Conservation (phyloP, 2,329 filamentous ascomycete species). For the Raffaelea albimanens region DNA sequence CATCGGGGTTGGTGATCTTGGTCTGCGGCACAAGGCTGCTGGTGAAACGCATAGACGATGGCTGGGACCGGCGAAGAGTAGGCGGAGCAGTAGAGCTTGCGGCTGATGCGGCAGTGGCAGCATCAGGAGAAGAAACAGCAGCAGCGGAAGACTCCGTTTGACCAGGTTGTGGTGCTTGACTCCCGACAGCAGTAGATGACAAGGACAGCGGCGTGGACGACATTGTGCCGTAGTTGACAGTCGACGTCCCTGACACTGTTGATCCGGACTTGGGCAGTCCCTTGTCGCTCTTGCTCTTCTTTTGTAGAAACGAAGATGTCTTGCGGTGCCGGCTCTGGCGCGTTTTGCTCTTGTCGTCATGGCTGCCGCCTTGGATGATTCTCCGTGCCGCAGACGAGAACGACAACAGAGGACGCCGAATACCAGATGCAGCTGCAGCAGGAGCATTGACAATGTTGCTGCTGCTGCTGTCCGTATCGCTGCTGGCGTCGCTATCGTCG, state of each 20-base stretch:
- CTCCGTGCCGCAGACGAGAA: slow-evolving; percentile 17
- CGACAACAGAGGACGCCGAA: slow-evolving; percentile 13
- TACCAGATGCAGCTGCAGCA: slow-evolving; percentile 14
- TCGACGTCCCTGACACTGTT: too few relatives aligned
- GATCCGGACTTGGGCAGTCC: too few relatives aligned
- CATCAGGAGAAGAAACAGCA: too few relatives aligned
- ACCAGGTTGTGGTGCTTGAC: background rate
- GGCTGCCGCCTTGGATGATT: slow-evolving; percentile 29
- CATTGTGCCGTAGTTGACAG: slow-evolving; percentile 18
- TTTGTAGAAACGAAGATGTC: slow-evolving; percentile 9
- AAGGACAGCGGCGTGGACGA: slow-evolving; percentile 2
- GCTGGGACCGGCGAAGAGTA: background rate
- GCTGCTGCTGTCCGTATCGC: background rate
- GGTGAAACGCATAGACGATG: slow-evolving; percentile 53
- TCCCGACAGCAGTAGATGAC: background rate
- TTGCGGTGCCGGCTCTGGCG: too few relatives aligned
- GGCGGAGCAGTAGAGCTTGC: too few relatives aligned
- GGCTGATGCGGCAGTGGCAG: too few relatives aligned
- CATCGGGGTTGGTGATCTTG: slow-evolving; percentile 52
- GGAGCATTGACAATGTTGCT: slow-evolving; percentile 24
- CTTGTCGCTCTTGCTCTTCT: slow-evolving; percentile 18
- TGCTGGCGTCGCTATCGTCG: slow-evolving; percentile 18
- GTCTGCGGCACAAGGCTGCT: slow-evolving; percentile 66
- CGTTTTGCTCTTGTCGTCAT: slow-evolving; percentile 20
- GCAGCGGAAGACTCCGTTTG: too few relatives aligned